Evolutionary conservation across 495 filamentous ascomycete species (phyloP).

Genomic region (Penicillium desertorum): DNA sequence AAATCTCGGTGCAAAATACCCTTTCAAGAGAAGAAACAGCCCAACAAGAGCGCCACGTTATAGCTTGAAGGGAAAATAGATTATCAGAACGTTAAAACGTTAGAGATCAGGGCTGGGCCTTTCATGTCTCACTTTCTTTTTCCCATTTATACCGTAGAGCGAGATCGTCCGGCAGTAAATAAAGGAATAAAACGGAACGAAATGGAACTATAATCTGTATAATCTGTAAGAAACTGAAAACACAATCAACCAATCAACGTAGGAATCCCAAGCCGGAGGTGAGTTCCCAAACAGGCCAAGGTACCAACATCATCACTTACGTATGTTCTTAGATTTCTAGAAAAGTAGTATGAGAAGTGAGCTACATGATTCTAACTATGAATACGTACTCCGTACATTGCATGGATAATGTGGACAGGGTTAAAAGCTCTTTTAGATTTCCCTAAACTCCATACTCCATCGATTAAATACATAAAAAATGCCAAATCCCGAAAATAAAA

Average conservation of each 20-base stretch:
- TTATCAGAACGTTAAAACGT: not conserved
- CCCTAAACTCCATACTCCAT: too few species aligned
- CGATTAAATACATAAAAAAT: not conserved
- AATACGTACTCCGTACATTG: too few species aligned
- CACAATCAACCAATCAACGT: not conserved
- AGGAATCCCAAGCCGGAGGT: conserved; percentile 17
- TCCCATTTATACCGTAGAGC: not conserved
- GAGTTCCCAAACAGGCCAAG: conserved; percentile 22
- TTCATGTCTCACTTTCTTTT: not conserved
- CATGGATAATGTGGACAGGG: not conserved
- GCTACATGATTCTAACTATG: too few species aligned
- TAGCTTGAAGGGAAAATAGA: not conserved
- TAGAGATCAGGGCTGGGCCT: conserved; percentile 13
- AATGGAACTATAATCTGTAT: not conserved
- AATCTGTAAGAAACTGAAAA: not conserved
- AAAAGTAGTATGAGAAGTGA: too few species aligned
- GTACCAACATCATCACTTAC: conserved; percentile 33
- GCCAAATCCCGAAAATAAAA: not conserved
- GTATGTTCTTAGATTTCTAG: conserved; percentile 21
- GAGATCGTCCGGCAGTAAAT: conserved; percentile 7
- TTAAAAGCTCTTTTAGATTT: not conserved
- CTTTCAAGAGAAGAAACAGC: conserved; percentile 6
- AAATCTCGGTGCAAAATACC: conserved; percentile 11
- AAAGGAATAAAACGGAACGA: not conserved
- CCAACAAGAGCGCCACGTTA: conserved; percentile 3